Evolutionary conservation across 768 basidiomycete species (phyloP).

Genomic region (Heimioporus sp.): DNA sequence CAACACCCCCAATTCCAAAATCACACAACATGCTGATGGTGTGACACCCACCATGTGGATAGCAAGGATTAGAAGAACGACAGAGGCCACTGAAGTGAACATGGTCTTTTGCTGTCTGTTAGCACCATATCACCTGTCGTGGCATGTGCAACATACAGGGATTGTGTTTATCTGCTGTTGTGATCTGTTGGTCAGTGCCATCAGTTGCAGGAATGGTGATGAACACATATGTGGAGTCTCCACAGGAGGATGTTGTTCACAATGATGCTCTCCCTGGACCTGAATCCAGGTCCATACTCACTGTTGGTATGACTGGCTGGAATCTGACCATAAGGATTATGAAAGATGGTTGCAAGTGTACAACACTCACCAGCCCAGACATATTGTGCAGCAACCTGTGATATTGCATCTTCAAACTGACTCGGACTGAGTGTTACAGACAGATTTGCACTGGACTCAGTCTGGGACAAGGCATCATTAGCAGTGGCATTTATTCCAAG

Average conservation of each 20-base stretch:
- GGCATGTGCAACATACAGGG: background rate
- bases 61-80: background rate
- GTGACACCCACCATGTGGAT: background rate
- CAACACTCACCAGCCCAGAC: background rate
- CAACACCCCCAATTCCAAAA: background rate
- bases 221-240: background rate
- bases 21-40: background rate
- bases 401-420: background rate
- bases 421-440: background rate
- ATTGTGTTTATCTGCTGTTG: background rate
- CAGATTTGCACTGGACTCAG: background rate
- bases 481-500: background rate
- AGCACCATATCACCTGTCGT: no score
- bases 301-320: background rate
- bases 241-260: background rate
- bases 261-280: background rate
- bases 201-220: no score
- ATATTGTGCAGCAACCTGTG: background rate
- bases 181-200: background rate
- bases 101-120: background rate
- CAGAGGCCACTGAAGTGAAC: background rate
- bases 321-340: no score
- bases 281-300: background rate
- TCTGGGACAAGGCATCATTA: background rate
- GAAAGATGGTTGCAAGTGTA: no score